Evolutionary conservation across 2,329 filamentous ascomycete genomes (phyloP).

Genomic region (Leptodontidium sp.): DNA sequence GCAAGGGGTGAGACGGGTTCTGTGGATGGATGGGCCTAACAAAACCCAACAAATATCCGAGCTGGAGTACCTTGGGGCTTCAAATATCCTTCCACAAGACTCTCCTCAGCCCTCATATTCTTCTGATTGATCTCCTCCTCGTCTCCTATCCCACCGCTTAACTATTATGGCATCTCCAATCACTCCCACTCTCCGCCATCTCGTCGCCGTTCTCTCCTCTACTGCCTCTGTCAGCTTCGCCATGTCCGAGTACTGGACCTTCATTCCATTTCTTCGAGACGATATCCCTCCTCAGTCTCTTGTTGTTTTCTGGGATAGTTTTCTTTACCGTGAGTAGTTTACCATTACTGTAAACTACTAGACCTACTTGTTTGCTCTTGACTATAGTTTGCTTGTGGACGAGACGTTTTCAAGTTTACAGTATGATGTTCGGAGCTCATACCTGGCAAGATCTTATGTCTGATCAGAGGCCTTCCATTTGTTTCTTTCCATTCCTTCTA

Average conservation of each 20-base stretch:
- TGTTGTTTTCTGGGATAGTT: conserved; percentile 27
- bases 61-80: too few species aligned
- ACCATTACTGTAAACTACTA: too few species aligned
- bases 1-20: too few species aligned
- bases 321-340: conserved; percentile 15
- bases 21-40: too few species aligned
- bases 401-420: background rate
- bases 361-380: too few species aligned
- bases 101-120: background rate
- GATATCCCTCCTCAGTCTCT: conserved; percentile 25
- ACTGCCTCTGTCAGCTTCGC: conserved; percentile 29
- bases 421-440: too few species aligned
- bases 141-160: background rate
- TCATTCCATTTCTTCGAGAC: conserved; percentile 31
- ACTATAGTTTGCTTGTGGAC: background rate
- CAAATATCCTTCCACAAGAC: too few species aligned
- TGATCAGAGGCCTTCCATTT: too few species aligned
- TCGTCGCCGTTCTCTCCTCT: conserved; percentile 31
- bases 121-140: background rate
- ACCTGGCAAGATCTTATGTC: too few species aligned
- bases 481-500: too few species aligned
- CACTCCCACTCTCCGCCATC: conserved; percentile 12
- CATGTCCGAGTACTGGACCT: conserved; percentile 29
- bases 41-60: too few species aligned
- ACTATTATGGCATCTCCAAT: conserved; percentile 15